These are phyloP conservation scores for Colletotrichum paranaense DNA, from an alignment of 2,329 filamentous ascomycete species.

Conservation along the genomic window DNA sequence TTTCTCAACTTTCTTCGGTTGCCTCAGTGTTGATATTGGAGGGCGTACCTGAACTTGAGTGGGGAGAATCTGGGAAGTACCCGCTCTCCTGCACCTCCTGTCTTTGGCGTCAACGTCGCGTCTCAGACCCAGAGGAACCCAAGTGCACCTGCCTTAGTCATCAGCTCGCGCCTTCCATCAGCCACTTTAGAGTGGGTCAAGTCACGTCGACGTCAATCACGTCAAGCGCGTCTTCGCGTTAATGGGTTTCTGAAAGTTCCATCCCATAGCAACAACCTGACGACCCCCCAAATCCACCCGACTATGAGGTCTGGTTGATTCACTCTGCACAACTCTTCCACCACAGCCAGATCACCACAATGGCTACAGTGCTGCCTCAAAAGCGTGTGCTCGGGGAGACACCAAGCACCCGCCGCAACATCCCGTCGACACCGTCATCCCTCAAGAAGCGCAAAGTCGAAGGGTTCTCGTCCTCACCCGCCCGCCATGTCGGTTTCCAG, in stretches of 20 bases:
- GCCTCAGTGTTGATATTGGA: too few species aligned
- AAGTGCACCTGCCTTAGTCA: slow-evolving; percentile 11
- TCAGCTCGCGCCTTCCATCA: background rate
- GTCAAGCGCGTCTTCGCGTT: slow-evolving; percentile 45
- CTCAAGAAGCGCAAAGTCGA: slow-evolving; percentile 90
- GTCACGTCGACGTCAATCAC: slow-evolving; percentile 43
- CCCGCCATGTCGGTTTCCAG: slow-evolving; percentile 71
- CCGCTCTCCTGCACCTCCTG: background rate
- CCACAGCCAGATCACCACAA: slow-evolving; percentile 41
- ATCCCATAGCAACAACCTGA: slow-evolving; percentile 24
- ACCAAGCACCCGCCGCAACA: slow-evolving; percentile 72
- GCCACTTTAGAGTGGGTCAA: slow-evolving; percentile 43
- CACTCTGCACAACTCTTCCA: background rate
- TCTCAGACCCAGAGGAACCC: background rate
- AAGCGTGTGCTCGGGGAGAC: slow-evolving; percentile 80
- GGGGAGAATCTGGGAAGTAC: background rate
- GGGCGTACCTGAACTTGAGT: too few species aligned
- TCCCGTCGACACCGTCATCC: slow-evolving; percentile 65
- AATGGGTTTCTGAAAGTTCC: slow-evolving; percentile 24
- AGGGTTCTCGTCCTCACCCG: slow-evolving; percentile 64
- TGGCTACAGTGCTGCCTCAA: slow-evolving; percentile 70
- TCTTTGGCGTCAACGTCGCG: background rate
- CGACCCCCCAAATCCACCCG: slow-evolving; percentile 8
- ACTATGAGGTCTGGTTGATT: slow-evolving; percentile 25
- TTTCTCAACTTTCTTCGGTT: too few species aligned